Evolutionary conservation across 768 basidiomycete genomes (phyloP).

Genomic region (Boletus rubescentipes): DNA sequence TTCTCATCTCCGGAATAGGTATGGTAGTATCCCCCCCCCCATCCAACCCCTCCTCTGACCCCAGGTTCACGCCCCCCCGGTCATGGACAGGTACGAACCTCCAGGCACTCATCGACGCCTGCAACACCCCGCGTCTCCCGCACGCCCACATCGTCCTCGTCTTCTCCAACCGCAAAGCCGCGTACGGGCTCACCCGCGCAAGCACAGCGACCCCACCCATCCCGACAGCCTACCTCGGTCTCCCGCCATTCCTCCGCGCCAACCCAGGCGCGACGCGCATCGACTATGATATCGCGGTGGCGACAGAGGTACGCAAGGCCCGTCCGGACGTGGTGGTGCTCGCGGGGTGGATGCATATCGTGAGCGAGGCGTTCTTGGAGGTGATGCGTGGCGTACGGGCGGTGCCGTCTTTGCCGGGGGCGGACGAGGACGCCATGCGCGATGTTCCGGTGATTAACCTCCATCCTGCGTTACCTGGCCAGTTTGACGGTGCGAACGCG

Average conservation of each 20-base stretch:
- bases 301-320: slow-evolving; percentile 57
- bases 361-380: slow-evolving; percentile 79
- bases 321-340: slow-evolving; percentile 86
- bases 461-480: slow-evolving; percentile 92
- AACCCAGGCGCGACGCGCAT: slow-evolving; percentile 70
- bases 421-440: not conserved
- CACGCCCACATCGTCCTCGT: slow-evolving; percentile 74
- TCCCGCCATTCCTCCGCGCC: slow-evolving; percentile 79
- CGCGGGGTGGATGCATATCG: slow-evolving; percentile 99
- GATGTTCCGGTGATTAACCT: slow-evolving; percentile 88
- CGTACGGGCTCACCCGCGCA: slow-evolving; percentile 87
- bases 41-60: not conserved
- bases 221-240: slow-evolving; percentile 76
- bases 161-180: slow-evolving; percentile 88
- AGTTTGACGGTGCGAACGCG: slow-evolving; percentile 95
- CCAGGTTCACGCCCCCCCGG: not conserved
- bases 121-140: slow-evolving; percentile 70
- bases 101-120: slow-evolving; percentile 92
- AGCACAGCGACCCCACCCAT: slow-evolving; percentile 68
- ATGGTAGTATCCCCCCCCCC: too few relatives aligned
- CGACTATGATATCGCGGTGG: slow-evolving; percentile 86
- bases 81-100: slow-evolving; percentile 79
- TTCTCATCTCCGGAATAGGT: slow-evolving; percentile 69
- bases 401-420: slow-evolving; percentile 1
- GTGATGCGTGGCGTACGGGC: slow-evolving; percentile 46